Percentiles rank a stretch among this genome's conserved stretches.
These are phyloP conservation scores for Nymphaea thermarum DNA, from an alignment of 164 flowering plant species.

Conservation along the genomic window DNA sequence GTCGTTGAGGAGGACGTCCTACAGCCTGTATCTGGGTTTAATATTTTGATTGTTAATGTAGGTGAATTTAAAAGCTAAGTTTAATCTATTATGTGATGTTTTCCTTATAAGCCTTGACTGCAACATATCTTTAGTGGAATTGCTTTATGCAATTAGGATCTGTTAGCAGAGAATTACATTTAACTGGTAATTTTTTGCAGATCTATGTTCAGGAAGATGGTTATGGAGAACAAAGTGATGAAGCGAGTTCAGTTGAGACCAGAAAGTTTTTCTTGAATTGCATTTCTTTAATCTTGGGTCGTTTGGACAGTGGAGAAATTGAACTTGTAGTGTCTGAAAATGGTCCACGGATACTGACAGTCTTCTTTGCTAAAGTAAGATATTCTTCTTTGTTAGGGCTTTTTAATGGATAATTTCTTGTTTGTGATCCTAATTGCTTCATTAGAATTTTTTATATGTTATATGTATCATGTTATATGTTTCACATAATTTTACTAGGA, in stretches of 20 bases:
- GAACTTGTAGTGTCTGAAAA: constrained; percentile 33
- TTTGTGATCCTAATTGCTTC: neutral
- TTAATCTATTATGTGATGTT: too few species aligned
- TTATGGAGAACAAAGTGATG: constrained; percentile 17
- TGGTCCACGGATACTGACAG: constrained; percentile 33
- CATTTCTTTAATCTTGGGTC: constrained; percentile 65
- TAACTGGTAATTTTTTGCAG: constrained; percentile 22
- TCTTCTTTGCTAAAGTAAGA: constrained; percentile 54
- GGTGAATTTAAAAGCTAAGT: too few species aligned
- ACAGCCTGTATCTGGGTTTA: too few species aligned
- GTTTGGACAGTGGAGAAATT: constrained; percentile 41
- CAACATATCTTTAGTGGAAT: too few species aligned
- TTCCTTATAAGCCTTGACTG: too few species aligned
- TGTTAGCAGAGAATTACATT: too few species aligned
- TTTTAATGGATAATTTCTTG: neutral
- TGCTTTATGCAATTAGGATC: too few species aligned
- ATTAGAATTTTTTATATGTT: too few species aligned
- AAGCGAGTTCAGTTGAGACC: constrained; percentile 42
- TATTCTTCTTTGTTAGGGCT: neutral
- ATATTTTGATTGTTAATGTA: too few species aligned
- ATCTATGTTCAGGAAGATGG: constrained; percentile 30
- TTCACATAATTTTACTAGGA: too few species aligned
- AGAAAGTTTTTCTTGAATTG: constrained; percentile 68
- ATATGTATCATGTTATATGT: too few species aligned
- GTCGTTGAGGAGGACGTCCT: too few species aligned